These are phyloP conservation scores for Cylindrodendrum hubeiense DNA, from an alignment of 2,329 filamentous ascomycete species.

Conservation along the genomic window DNA sequence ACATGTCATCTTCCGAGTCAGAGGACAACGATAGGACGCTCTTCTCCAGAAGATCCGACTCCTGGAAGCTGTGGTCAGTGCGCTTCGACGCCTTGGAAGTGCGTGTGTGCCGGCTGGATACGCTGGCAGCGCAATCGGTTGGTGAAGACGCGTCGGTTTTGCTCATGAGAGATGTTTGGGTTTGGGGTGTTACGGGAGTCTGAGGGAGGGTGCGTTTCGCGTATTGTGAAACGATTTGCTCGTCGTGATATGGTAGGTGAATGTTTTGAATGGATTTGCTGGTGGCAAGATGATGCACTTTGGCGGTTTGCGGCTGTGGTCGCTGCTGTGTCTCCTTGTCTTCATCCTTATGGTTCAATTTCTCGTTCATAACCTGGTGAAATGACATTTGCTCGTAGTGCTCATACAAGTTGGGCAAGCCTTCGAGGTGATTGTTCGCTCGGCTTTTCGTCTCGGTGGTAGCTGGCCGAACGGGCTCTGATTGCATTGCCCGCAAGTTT, in stretches of 20 bases:
- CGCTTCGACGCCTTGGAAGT: constrained; percentile 66
- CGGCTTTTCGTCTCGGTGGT: constrained; percentile 44
- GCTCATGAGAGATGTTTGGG: constrained; percentile 27
- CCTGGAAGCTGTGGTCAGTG: constrained; percentile 60
- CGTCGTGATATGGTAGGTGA: constrained; percentile 34
- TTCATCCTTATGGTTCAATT: constrained; percentile 31
- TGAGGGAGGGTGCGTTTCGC: constrained; percentile 40
- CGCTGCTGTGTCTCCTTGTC: constrained; percentile 29
- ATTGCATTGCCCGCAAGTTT: constrained; percentile 43
- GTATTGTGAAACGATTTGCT: constrained; percentile 43
- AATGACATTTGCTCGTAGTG: constrained; percentile 71
- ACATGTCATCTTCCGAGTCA: constrained; percentile 65
- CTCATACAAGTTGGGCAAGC: constrained; percentile 65
- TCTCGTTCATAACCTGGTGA: constrained; percentile 53
- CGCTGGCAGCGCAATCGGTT: constrained; percentile 61
- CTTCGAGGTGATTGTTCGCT: constrained; percentile 47
- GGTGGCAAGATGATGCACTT: constrained; percentile 17
- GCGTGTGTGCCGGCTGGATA: constrained; percentile 67
- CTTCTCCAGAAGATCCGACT: constrained; percentile 65
- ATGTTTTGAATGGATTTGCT: constrained; percentile 32
- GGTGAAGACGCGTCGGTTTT: constrained; percentile 47
- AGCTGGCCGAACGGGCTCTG: constrained; percentile 37
- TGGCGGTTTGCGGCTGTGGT: constrained; percentile 27
- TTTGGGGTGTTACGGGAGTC: constrained; percentile 28
- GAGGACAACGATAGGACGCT: constrained; percentile 70